Evolutionary conservation across 2,329 filamentous ascomycete species (phyloP).

Genomic region (Calonectria ilicicola): DNA sequence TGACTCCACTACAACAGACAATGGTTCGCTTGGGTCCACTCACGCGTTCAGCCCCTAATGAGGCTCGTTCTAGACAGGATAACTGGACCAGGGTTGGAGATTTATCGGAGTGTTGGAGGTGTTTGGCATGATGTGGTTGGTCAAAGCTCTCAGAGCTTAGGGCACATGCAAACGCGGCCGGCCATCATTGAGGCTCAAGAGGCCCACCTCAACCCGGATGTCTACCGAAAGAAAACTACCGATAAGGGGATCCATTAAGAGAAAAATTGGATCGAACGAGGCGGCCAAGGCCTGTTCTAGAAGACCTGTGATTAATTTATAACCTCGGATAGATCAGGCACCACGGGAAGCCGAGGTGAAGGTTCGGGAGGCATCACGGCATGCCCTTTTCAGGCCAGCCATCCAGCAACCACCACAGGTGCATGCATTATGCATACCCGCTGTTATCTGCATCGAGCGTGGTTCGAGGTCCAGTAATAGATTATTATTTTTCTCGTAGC

Average conservation of each 20-base stretch:
- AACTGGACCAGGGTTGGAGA: constrained; percentile 35
- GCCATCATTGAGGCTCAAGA: constrained; percentile 22
- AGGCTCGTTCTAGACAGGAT: constrained; percentile 20
- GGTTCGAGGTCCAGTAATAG: neutral
- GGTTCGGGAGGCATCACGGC: neutral
- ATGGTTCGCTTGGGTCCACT: constrained; percentile 32
- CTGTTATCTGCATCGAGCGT: neutral
- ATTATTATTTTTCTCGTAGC: neutral
- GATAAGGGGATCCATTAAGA: neutral
- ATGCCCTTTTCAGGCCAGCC: neutral
- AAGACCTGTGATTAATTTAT: constrained; percentile 11
- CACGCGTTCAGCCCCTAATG: constrained; percentile 22
- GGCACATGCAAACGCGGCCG: constrained; percentile 22
- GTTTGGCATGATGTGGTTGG: constrained; percentile 24
- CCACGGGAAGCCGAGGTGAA: neutral
- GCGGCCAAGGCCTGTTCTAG: neutral
- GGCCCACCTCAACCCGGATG: constrained; percentile 15
- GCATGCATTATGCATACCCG: too few species aligned
- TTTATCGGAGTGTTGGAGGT: constrained; percentile 28
- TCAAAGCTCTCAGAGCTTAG: constrained; percentile 10
- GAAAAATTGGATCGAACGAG: constrained; percentile 2
- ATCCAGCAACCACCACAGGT: too few species aligned
- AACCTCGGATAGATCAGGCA: constrained; percentile 14
- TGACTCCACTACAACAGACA: constrained; percentile 25
- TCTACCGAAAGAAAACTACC: constrained; percentile 24